Percentiles rank a stretch among this genome's conserved stretches.
Evolutionary conservation across 495 filamentous ascomycete species (phyloP).

Genomic region (Xylaria scruposa): DNA sequence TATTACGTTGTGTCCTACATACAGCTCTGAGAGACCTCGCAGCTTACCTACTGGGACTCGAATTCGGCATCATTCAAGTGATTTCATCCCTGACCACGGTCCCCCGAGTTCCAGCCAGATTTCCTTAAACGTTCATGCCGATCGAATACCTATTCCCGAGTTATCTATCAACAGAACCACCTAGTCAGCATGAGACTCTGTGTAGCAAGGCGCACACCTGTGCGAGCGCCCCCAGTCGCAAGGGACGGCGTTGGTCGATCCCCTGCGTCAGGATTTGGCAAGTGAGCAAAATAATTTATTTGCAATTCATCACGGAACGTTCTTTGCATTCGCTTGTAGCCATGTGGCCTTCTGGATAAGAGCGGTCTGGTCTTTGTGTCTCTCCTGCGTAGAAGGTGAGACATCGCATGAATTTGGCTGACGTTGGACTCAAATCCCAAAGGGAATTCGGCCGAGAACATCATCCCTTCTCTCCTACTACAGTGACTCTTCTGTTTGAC

Average conservation of each 20-base stretch:
- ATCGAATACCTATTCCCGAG: not conserved
- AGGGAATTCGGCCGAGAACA: constrained; percentile 1
- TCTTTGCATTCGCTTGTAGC: not conserved
- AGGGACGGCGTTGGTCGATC: not conserved
- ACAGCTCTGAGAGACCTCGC: not conserved
- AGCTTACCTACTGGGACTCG: not conserved
- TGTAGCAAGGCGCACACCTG: not conserved
- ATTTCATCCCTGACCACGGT: not conserved
- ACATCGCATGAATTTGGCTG: constrained; percentile 19
- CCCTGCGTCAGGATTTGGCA: not conserved
- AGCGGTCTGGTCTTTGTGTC: not conserved
- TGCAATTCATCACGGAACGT: not conserved
- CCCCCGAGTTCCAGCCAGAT: not conserved
- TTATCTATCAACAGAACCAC: not conserved
- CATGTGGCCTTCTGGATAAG: not conserved
- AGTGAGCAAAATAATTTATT: not conserved
- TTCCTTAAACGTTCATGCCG: not conserved
- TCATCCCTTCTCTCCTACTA: not conserved
- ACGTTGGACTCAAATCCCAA: constrained; percentile 3
- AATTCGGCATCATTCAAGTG: not conserved
- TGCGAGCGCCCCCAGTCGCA: not conserved
- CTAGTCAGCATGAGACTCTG: not conserved
- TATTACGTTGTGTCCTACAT: constrained; percentile 4
- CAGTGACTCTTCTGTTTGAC: not conserved
- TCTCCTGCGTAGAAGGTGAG: not conserved